Evolutionary conservation across 805 yeast species (phyloP), one percentile per base, ranked within the genome.

Genomic region (Cyberlindnera mississippiensis): DNA sequence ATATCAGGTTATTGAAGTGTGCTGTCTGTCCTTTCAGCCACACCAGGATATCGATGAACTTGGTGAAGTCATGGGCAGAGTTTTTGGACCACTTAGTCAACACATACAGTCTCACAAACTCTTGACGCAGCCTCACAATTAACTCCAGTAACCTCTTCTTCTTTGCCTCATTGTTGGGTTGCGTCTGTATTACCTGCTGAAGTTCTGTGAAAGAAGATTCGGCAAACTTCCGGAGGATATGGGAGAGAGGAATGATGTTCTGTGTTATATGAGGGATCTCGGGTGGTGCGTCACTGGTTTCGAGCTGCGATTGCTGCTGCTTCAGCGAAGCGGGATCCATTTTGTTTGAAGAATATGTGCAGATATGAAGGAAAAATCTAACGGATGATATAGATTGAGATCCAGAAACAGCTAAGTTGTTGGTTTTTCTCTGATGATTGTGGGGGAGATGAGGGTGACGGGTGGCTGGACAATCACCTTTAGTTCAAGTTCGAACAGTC

Each of bases 21-120:
- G 75, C 78, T 55, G 86, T 85, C 54, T 88, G 95, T 37, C 80
- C 80, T 47, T 93, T 71, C 31, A 93, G 71, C 93, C 95, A 93
- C 48, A 85, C 84, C 45, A 95, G 76, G 16, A 91, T 70, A 64
- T 93, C 98, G 42, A 93, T 89, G 48, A 90, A 69, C 40, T 73
- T 73, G 34, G 82, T 78, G 45, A 91, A 80, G 38, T 83, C 86
- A 35, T 77, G 72, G 4, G 90, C 72, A 27, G 79, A 82, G 11
- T 77, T 74, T 4, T 89, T 77, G 15, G 71, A 64, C 99, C 99
- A 93, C 63, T 91, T 90, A 39, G 84, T 76, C 30, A 93, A 64
- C 3, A 95, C 96, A 52, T 87, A 89, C 3, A 90, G 61, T 60
- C 91, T 80, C 45, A 90, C 76, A 57, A 83, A 88, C 54, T 90